Evolutionary conservation across 805 yeast genomes (phyloP).

Genomic region (Vanderwaltozyma verrucispora): DNA sequence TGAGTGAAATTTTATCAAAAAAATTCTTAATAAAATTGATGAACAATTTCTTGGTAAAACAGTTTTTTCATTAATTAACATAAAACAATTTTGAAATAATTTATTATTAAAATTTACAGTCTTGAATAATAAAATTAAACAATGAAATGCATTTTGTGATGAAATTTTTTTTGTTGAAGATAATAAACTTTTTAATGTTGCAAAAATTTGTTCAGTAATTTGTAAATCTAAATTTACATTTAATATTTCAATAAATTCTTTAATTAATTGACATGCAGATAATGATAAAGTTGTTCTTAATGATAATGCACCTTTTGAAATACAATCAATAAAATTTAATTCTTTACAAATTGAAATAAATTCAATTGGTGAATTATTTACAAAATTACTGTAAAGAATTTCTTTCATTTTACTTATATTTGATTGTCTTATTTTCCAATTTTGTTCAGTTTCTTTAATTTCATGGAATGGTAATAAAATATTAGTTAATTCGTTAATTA

Average conservation of each 20-base stretch:
- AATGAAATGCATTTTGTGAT: slow-evolving; percentile 29
- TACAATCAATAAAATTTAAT: slow-evolving; percentile 43
- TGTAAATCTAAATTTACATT: slow-evolving; percentile 21
- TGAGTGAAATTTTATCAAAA: slow-evolving; percentile 40
- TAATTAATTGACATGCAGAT: slow-evolving; percentile 65
- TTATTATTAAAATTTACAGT: slow-evolving; percentile 42
- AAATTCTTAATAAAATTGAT: slow-evolving; percentile 58
- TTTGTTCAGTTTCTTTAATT: slow-evolving; percentile 70
- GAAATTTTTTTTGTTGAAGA: slow-evolving; percentile 33
- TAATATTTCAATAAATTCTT: slow-evolving; percentile 40
- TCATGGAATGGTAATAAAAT: slow-evolving; percentile 42
- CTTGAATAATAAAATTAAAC: slow-evolving; percentile 41
- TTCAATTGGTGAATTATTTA: slow-evolving; percentile 29
- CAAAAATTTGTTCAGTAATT: slow-evolving; percentile 28
- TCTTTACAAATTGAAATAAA: slow-evolving; percentile 27
- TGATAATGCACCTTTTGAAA: slow-evolving; percentile 57
- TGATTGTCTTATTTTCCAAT: slow-evolving; percentile 72
- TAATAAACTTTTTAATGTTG: slow-evolving; percentile 25
- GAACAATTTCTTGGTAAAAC: slow-evolving; percentile 60
- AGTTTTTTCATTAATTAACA: slow-evolving; percentile 57
- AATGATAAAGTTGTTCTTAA: slow-evolving; percentile 75
- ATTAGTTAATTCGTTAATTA: slow-evolving; percentile 21
- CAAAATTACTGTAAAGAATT: slow-evolving; percentile 48
- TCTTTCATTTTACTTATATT: slow-evolving; percentile 45
- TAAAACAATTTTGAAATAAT: slow-evolving; percentile 38